Evolutionary conservation across 805 yeast species (phyloP), one percentile per base, ranked within the genome.

Genomic region (Kluyveromyces starmeri): DNA sequence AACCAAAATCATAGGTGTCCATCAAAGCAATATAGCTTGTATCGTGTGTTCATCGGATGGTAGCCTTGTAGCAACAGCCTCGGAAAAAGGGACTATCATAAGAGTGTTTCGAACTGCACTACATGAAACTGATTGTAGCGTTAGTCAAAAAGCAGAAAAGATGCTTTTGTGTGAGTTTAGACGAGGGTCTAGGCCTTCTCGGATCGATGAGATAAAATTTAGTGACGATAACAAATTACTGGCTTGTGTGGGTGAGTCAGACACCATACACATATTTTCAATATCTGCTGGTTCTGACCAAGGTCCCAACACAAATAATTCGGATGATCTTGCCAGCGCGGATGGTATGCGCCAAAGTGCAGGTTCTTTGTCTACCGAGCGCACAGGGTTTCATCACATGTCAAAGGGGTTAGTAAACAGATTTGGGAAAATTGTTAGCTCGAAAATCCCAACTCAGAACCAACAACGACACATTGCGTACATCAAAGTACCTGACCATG

Each of bases 251-350:
- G 79, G 89, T 25, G 75, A 85, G 22, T 80, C 94, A 10, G 94
- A 81, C 20, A 86, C 96, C 0, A 82, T 86, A n/a, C 96, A 86
- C 54, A 73, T 86, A 14, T 86, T 86, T 62, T 65, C 82, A 35
- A 54, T 85, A 75, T n/a, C n/a, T n/a, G n/a, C n/a, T n/a, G n/a
- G n/a, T n/a, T n/a, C n/a, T n/a, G n/a, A n/a, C n/a, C n/a, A n/a
- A n/a, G n/a, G n/a, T n/a, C 76, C 1, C 75, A 69, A 20, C 68
- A 21, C 14, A 14, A n/a, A 26, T 14, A 27, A 27, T 8, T 20
- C 17, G 13, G 39, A 31, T n/a, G 29, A 26, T 13, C 7, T 13
- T 18, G 31, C 32, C 21, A 37, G 28, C 9, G 35, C 8, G 4
- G 27, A 29, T 11, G 15, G 30, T 10, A 16, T 28, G 7, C 22